phyloP scores from a whole-genome alignment of 1,284 basidiomycete species.

The Somion occarium region DNA sequence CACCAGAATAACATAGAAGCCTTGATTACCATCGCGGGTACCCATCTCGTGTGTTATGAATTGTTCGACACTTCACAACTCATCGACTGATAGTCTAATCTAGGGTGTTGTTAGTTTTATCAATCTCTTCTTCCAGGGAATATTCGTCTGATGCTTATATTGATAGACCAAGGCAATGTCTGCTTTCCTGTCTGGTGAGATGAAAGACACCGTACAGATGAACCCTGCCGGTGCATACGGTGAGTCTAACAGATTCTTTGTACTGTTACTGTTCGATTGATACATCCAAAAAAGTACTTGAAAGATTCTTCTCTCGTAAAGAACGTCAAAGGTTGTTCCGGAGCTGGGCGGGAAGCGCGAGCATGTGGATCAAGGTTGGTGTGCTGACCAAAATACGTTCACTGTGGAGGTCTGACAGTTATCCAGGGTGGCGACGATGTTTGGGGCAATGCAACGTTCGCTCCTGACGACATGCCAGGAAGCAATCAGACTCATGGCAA shows the following conservation, averaged over 20 bases:
- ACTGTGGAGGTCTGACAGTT: background rate
- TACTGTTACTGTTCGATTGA: background rate
- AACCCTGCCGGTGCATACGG: constrained; percentile 84
- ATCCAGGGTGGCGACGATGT: constrained; percentile 80
- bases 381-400: background rate
- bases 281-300: constrained; percentile 54
- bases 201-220: constrained; percentile 94
- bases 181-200: constrained; percentile 90
- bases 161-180: constrained; percentile 88
- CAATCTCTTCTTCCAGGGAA: background rate
- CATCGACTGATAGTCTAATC: constrained; percentile 1
- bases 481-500: constrained; percentile 72
- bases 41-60: constrained; percentile 61
- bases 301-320: constrained; percentile 84
- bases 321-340: constrained; percentile 92
- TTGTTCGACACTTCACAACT: too few species aligned
- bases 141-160: constrained; percentile 19
- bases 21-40: constrained; percentile 83
- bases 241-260: constrained; percentile 23
- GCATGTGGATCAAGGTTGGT: constrained; percentile 85
- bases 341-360: constrained; percentile 93
- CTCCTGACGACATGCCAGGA: constrained; percentile 74
- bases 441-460: constrained; percentile 78
- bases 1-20: constrained; percentile 73
- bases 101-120: constrained; percentile 63